Base-by-base conservation (phyloP, 2,329 filamentous ascomycete genomes). In the Sporothrix phasma region DNA sequence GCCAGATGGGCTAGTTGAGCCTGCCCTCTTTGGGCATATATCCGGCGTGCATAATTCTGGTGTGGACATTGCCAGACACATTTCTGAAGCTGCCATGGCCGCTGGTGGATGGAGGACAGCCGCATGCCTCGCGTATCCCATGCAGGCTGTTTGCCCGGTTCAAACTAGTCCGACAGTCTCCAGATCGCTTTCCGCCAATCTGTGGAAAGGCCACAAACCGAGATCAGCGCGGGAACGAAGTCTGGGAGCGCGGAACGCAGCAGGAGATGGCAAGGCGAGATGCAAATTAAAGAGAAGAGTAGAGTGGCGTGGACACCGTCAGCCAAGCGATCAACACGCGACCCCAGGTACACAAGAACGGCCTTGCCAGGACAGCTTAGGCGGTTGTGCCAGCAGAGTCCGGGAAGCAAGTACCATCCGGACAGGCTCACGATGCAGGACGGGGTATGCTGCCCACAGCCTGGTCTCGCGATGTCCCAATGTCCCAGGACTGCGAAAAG, bases 11-110 rank as follows among this genome's bases (percentile, higher is more conserved):
- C 51, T 56, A 43, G 22, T 15, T 31, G 39, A 34, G 13, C 5
- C 53, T 19, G 39, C 24, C 11, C 39, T 15, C 61, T 37, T 43
- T 31, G 47, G 19, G 24, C 61, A 56, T 3, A 31, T 17, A 19
- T 19, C 24, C 7, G n/a, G 39, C 39, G n/a, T n/a, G n/a, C 19
- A 41, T 37, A 7, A 8, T 37, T 24, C 26, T 34, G 47, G 13
- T 31, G 45, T 4, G 34, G n/a, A 19, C 19, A 19, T 17, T 19
- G 31, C 34, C 43, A 37, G 39, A 43, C 11, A 19, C 19, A 19
- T 17, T 19, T n/a, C 34, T 58, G 54, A 43, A 43, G 54, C 54
- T 51, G 60, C 60, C 60, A 62, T 62, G 60, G 60, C 43, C 41
- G 58, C 61, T 54, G 46, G 34, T 39, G 37, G 41, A 43, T 3